Conservation (phyloP, 805 yeast genomes). For the Naumovozyma dairenensis region DNA sequence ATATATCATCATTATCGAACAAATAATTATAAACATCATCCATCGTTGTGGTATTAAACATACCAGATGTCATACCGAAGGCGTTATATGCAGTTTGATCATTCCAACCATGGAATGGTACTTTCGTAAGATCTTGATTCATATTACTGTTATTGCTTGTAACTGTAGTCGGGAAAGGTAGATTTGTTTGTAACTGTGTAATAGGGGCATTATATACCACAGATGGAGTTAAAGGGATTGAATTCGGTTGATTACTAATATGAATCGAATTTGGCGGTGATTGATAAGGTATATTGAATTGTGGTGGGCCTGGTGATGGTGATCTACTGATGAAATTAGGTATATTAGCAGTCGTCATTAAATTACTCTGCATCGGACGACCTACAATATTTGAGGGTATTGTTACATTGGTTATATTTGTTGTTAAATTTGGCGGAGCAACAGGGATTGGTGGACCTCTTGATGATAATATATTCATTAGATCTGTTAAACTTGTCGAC, state of each 20-base stretch:
- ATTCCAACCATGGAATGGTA: constrained; percentile 6
- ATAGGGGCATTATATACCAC: neutral
- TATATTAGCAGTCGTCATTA: neutral
- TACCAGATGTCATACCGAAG: constrained; percentile 12
- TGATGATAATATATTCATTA: constrained; percentile 11
- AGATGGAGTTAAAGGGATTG: neutral
- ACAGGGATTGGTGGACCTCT: constrained; percentile 1
- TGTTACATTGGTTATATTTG: neutral
- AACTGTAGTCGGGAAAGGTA: too few species aligned
- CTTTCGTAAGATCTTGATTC: too few species aligned
- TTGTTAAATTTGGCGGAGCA: neutral
- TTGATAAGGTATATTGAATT: neutral
- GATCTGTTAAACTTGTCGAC: constrained; percentile 16
- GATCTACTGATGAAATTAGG: neutral
- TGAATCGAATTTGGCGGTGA: neutral
- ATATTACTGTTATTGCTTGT: too few species aligned
- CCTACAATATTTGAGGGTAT: neutral
- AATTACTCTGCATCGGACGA: too few species aligned
- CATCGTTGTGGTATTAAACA: constrained; percentile 26
- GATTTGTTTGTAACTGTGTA: too few species aligned
- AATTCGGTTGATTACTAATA: too few species aligned
- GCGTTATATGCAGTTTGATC: constrained; percentile 15
- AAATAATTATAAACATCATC: constrained; percentile 25
- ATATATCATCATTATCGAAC: constrained; percentile 15
- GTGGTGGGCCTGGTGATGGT: neutral